A percentile compares a stretch with the other conserved stretches of the same genome.
These are phyloP conservation scores for Poteriospumella lacustris DNA, from an alignment of 108 stramenopile genomes.

Conservation along the genomic window DNA sequence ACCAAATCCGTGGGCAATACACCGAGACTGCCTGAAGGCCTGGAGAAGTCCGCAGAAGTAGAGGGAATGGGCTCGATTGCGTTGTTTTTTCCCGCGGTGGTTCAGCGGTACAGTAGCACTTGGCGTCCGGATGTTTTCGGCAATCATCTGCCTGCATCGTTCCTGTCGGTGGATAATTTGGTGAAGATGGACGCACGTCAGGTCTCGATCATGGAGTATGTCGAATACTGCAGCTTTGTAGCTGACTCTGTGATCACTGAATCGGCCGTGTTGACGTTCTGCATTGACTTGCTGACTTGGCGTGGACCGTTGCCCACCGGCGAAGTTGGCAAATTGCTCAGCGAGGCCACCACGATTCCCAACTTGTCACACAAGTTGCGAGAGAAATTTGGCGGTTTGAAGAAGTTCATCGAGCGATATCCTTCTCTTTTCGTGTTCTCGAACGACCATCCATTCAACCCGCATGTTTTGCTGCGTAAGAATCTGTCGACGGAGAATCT, in stretches of 20 bases:
- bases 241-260: conserved; percentile 50
- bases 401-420: conserved; percentile 56
- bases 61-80: no score
- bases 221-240: conserved; percentile 49
- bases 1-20: no score
- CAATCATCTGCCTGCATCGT: no score
- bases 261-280: conserved; percentile 38
- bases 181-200: no score
- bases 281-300: conserved; percentile 38
- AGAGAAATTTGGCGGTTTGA: conserved; percentile 56
- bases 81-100: neutral
- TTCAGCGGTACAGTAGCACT: neutral
- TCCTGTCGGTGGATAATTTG: no score
- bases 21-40: no score
- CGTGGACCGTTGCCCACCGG: conserved; percentile 56
- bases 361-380: conserved; percentile 42
- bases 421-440: conserved; percentile 47
- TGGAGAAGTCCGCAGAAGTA: no score
- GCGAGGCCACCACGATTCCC: conserved; percentile 46
- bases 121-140: neutral
- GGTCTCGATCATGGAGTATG: conserved; percentile 27
- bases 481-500: neutral
- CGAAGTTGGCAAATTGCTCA: conserved; percentile 55
- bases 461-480: conserved; percentile 41
- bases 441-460: conserved; percentile 58